Conservation (phyloP, 768 basidiomycete genomes). For the Trametes meyenii region DNA sequence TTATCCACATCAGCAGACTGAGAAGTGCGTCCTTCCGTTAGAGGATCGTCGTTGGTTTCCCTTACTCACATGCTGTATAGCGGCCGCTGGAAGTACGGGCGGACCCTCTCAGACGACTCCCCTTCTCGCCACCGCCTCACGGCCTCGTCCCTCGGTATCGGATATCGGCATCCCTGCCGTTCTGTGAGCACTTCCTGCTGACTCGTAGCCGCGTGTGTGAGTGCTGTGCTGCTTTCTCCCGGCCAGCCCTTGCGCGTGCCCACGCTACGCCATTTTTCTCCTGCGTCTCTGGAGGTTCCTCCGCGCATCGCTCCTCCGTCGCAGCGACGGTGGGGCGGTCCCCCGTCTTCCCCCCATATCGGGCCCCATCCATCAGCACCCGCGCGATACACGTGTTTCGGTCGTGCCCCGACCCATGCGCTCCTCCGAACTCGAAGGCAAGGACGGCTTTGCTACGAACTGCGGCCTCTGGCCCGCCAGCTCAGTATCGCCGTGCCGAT, state of each 20-base stretch:
- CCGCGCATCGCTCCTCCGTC: conserved; percentile 13
- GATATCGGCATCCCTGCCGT: conserved; percentile 12
- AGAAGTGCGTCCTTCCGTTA: conserved; percentile 7
- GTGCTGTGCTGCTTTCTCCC: neutral
- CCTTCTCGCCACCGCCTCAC: conserved; percentile 4
- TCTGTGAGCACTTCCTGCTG: neutral
- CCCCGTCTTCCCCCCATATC: conserved; percentile 14
- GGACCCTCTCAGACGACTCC: neutral
- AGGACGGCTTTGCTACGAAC: neutral
- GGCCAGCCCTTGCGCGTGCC: conserved; percentile 1
- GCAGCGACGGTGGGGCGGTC: neutral
- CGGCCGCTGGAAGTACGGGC: neutral
- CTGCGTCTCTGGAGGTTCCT: neutral
- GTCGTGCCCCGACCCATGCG: conserved; percentile 4
- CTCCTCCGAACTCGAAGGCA: neutral
- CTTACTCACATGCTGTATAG: conserved; percentile 14
- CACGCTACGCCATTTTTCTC: conserved; percentile 1
- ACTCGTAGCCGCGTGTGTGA: conserved; percentile 5
- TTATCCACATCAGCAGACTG: conserved; percentile 12
- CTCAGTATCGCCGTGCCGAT: neutral
- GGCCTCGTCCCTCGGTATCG: conserved; percentile 5
- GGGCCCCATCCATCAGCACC: conserved; percentile 13
- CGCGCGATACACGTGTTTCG: conserved; percentile 11
- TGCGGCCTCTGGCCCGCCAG: neutral
- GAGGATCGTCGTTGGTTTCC: conserved; percentile 8